Conservation (phyloP, 2,329 filamentous ascomycete species). For the Paradendryphiella salina region DNA sequence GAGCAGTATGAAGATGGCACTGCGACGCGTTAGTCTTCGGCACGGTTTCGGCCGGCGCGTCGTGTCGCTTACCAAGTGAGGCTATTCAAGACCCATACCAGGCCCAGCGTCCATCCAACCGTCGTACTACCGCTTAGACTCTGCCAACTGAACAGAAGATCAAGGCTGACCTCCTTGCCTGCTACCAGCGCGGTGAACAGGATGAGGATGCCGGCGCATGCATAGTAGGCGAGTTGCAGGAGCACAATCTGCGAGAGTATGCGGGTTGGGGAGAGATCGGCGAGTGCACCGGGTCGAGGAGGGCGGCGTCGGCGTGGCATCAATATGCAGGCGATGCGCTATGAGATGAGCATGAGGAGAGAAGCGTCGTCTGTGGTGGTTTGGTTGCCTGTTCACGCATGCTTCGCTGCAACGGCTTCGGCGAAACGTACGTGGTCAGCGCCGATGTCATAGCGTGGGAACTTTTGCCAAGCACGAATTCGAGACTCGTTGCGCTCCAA, state of each 20-base stretch:
- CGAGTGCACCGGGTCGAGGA: slow-evolving; percentile 66
- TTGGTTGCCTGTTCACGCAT: slow-evolving; percentile 25
- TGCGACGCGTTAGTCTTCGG: slow-evolving; percentile 48
- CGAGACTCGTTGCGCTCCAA: slow-evolving; percentile 11
- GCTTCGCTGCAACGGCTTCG: slow-evolving; percentile 14
- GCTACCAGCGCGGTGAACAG: slow-evolving; percentile 69
- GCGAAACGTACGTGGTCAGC: slow-evolving; percentile 19
- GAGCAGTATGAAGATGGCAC: slow-evolving; percentile 79
- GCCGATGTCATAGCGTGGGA: slow-evolving; percentile 24
- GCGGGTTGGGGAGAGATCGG: slow-evolving; percentile 67
- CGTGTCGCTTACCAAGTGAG: slow-evolving; percentile 60
- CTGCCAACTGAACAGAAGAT: slow-evolving; percentile 66
- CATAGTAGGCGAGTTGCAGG: slow-evolving; percentile 68
- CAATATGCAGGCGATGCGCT: slow-evolving; percentile 26
- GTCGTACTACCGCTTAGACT: slow-evolving; percentile 68
- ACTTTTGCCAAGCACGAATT: slow-evolving; percentile 26
- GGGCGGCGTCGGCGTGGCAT: slow-evolving; percentile 64
- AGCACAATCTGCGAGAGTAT: slow-evolving; percentile 69
- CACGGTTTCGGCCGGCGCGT: neutral
- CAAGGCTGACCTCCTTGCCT: slow-evolving; percentile 61
- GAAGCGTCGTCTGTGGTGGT: slow-evolving; percentile 8
- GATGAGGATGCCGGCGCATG: slow-evolving; percentile 63
- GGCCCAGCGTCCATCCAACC: slow-evolving; percentile 68
- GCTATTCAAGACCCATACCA: slow-evolving; percentile 69
- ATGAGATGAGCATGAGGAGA: slow-evolving; percentile 24